These are phyloP conservation scores for Salix exigua DNA, from an alignment of 345 rosid genomes.

Conservation along the genomic window DNA sequence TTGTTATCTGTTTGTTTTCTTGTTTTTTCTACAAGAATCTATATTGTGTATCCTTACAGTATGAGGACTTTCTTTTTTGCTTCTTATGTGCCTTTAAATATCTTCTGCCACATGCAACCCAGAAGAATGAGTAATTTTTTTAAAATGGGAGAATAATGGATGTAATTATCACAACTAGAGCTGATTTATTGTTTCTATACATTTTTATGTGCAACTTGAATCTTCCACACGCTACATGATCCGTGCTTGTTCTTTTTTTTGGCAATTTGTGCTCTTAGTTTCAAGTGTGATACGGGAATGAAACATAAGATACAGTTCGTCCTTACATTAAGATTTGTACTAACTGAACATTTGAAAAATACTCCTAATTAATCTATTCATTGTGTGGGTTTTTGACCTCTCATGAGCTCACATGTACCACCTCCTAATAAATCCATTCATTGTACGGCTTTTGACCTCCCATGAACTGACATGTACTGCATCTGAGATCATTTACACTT, in stretches of 20 bases:
- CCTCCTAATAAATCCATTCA: not conserved
- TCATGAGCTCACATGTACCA: not conserved
- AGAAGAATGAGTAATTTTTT: not conserved
- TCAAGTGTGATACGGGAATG: not conserved
- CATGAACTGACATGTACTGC: not conserved
- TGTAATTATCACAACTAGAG: not conserved
- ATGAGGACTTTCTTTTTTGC: not conserved
- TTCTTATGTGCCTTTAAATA: not conserved
- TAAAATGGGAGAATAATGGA: not conserved
- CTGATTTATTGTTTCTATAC: not conserved
- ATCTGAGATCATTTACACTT: constrained; percentile 6
- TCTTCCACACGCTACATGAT: not conserved
- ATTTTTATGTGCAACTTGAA: not conserved
- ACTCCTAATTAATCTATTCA: not conserved
- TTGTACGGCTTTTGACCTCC: not conserved
- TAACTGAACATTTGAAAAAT: not conserved
- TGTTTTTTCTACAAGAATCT: no score
- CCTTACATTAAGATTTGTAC: not conserved
- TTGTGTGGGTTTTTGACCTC: not conserved
- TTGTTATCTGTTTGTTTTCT: not conserved
- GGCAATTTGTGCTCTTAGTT: not conserved
- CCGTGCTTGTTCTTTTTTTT: not conserved
- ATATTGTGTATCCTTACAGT: no score
- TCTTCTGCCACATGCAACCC: not conserved
- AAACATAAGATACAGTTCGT: not conserved